A percentile compares a stretch with the other conserved stretches of the same genome.
phyloP scores from a whole-genome alignment of 257 asterid species.

The Solanum etuberosum region DNA sequence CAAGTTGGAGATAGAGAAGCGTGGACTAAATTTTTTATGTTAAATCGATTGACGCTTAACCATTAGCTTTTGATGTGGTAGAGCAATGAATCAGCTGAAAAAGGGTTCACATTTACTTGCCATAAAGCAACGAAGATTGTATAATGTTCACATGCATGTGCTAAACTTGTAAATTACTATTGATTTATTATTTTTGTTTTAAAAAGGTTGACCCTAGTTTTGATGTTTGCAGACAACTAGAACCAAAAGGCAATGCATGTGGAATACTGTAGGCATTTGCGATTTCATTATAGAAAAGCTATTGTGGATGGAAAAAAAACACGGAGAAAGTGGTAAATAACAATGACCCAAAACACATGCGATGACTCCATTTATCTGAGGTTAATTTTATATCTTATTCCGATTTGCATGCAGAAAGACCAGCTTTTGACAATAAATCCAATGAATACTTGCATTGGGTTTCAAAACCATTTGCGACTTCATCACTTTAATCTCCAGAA shows the following conservation, averaged over 20 bases:
- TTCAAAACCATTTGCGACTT: no score
- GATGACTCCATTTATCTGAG: neutral
- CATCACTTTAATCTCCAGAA: no score
- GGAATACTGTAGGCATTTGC: neutral
- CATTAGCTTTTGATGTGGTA: neutral
- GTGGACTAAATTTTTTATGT: neutral
- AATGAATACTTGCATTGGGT: no score
- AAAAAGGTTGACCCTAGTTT: neutral
- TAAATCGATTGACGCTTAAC: neutral
- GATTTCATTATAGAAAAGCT: neutral
- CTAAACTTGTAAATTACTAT: no score
- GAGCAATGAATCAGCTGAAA: neutral
- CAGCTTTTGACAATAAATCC: no score
- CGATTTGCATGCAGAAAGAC: no score
- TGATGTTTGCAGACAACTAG: neutral
- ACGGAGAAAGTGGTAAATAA: neutral
- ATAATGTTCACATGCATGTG: no score
- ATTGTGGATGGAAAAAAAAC: neutral
- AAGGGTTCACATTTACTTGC: neutral
- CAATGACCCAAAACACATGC: neutral
- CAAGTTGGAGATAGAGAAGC: neutral
- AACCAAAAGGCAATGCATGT: neutral
- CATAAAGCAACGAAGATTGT: neutral
- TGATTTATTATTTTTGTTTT: no score
- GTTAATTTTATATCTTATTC: no score